Conservation (phyloP, 768 basidiomycete species). For the Podaxis mareebaensis region DNA sequence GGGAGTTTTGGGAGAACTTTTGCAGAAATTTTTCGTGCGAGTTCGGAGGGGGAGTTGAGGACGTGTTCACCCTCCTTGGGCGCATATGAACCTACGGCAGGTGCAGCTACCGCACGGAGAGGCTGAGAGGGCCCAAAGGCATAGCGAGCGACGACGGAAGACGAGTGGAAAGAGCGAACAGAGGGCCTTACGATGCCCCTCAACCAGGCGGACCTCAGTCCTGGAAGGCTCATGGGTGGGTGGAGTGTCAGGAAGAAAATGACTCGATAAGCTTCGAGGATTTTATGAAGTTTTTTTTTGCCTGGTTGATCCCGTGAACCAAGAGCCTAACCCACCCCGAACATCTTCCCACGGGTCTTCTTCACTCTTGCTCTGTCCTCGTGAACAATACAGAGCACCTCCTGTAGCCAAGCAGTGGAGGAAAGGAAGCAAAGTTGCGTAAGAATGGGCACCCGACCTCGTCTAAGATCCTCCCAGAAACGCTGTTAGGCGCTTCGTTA, state of each 20-base stretch:
- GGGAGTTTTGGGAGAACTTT: slow-evolving; percentile 91
- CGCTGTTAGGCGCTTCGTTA: not conserved
- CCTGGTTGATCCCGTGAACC: slow-evolving; percentile 8
- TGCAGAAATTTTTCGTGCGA: slow-evolving; percentile 91
- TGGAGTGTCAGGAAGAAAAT: slow-evolving; percentile 11
- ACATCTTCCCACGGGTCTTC: slow-evolving; percentile 8
- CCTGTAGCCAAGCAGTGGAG: not conserved
- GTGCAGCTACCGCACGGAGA: slow-evolving; percentile 68
- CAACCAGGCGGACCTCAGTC: slow-evolving; percentile 41
- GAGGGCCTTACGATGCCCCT: slow-evolving; percentile 33
- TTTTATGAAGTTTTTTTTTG: slow-evolving; percentile 20
- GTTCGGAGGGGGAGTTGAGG: slow-evolving; percentile 91
- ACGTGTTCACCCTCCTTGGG: slow-evolving; percentile 73
- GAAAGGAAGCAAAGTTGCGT: not conserved
- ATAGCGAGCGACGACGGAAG: slow-evolving; percentile 31
- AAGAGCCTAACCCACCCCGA: slow-evolving; percentile 4
- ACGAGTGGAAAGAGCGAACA: slow-evolving; percentile 54
- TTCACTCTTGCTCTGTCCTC: not conserved
- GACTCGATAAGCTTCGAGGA: not conserved
- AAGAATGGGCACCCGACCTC: not conserved
- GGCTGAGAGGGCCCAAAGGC: slow-evolving; percentile 49
- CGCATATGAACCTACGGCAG: slow-evolving; percentile 70
- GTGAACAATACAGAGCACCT: not conserved
- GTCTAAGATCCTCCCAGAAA: not conserved
- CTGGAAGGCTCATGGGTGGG: slow-evolving; percentile 39